Evolutionary conservation across 306 rosid species (phyloP).

Genomic region (Lathyrus tuberosus): DNA sequence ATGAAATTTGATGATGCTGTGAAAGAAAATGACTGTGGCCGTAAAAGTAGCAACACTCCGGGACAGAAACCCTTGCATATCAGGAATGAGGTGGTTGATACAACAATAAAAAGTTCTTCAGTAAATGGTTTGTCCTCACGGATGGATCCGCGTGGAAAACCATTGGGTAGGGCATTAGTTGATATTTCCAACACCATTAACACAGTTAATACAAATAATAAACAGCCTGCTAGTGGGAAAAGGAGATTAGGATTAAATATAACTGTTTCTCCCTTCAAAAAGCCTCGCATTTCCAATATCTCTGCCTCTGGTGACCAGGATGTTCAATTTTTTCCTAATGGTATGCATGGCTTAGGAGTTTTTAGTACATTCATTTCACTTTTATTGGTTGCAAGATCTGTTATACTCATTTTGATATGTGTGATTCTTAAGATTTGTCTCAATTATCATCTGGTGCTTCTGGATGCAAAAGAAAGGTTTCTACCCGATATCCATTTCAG

Average conservation of each 20-base stretch:
- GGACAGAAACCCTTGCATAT: constrained; percentile 41
- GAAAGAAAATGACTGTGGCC: constrained; percentile 41
- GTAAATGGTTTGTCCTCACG: constrained; percentile 46
- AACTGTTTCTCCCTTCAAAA: constrained; percentile 76
- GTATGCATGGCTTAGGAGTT: constrained; percentile 44
- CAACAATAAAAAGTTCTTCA: constrained; percentile 36
- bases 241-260: constrained; percentile 60
- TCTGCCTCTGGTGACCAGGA: constrained; percentile 53
- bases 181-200: constrained; percentile 67
- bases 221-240: constrained; percentile 47
- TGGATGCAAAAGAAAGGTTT: constrained; percentile 63
- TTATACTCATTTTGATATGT: constrained; percentile 40
- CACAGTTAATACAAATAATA: constrained; percentile 39
- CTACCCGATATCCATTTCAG: constrained; percentile 64
- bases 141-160: constrained; percentile 40
- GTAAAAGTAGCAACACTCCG: constrained; percentile 43
- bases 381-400: constrained; percentile 29
- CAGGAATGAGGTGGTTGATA: constrained; percentile 29
- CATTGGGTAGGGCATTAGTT: constrained; percentile 53
- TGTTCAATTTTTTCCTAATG: constrained; percentile 45
- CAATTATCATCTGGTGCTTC: constrained; percentile 50
- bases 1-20: constrained; percentile 67
- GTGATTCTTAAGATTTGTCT: constrained; percentile 59
- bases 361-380: not conserved
- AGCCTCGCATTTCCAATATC: constrained; percentile 66